These are phyloP conservation scores for Ustilago curta DNA, from an alignment of 1,284 basidiomycete genomes.

Conservation along the genomic window DNA sequence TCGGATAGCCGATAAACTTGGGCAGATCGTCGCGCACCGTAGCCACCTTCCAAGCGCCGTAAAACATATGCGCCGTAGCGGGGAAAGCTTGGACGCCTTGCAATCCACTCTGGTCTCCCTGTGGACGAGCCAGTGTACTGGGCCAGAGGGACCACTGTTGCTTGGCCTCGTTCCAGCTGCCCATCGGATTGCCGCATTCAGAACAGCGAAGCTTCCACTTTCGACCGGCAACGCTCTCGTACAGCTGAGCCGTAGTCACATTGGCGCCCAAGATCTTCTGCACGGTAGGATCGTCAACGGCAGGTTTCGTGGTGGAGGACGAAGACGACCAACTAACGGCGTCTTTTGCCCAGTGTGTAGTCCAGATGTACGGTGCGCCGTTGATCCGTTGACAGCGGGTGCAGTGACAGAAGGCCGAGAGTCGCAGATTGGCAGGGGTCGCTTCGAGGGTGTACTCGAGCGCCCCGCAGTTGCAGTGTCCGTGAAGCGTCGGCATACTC, in stretches of 20 bases:
- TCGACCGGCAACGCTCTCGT: slow-evolving; percentile 47
- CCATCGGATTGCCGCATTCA: slow-evolving; percentile 62
- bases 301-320: not conserved
- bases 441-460: slow-evolving; percentile 40
- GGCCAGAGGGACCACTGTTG: slow-evolving; percentile 62
- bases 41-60: slow-evolving; percentile 40
- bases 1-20: slow-evolving; percentile 40
- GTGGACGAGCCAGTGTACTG: slow-evolving; percentile 42
- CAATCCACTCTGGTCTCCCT: slow-evolving; percentile 24
- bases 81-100: slow-evolving; percentile 23
- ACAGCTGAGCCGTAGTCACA: slow-evolving; percentile 38
- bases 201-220: slow-evolving; percentile 62
- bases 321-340: slow-evolving; percentile 53
- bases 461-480: slow-evolving; percentile 54
- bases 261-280: slow-evolving; percentile 21
- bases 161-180: slow-evolving; percentile 55
- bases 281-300: slow-evolving; percentile 7
- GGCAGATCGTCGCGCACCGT: slow-evolving; percentile 37
- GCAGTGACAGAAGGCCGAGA: slow-evolving; percentile 61
- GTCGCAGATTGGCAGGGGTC: slow-evolving; percentile 32
- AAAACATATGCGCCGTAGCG: slow-evolving; percentile 42
- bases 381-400: slow-evolving; percentile 62
- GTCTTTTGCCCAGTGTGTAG: slow-evolving; percentile 56
- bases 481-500: slow-evolving; percentile 30
- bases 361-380: slow-evolving; percentile 60